Evolutionary conservation across 495 filamentous ascomycete species (phyloP), one percentile per base, ranked within the genome.

Genomic region (Penicillium coprophilum): DNA sequence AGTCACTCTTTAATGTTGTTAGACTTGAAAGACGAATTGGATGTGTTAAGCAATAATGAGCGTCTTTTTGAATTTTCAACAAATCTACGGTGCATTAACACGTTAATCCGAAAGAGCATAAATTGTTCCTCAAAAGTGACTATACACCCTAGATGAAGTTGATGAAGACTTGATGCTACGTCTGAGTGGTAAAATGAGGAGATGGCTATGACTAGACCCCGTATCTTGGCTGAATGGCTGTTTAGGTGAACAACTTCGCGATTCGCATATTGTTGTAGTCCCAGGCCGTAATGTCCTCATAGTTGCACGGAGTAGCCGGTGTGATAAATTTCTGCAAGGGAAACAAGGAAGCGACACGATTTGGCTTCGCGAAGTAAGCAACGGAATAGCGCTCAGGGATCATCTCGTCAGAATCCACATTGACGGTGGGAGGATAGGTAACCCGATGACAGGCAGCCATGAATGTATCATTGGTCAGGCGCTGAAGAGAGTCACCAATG

Each of bases 401-500:
- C 1, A 64, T 46, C 32, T 55, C 55, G 9, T 68, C 64, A 4
- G 44, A 49, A 0, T 56, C 62, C 23, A 53, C 28, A 32, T 60
- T 62, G 15, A 68, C 55, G 17, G 55, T 56, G 9, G 61, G 62
- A 6, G 66, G 64, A 48, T 63, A 62, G 1, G 61, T 71, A 5
- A 69, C 64, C 4, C 64, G 64, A 31, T 71, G 67, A 32, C 60
- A 80, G 24, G 74, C 64, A 45, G 70, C 65, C 10, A 59, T 59
- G 46, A 73, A 57, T 9, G 55, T 68, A 67, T 82, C 83, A 63
- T 87, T 87, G 41, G 78, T 86, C 58, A 83, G 76, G 5, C 82
- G 69, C 72, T 83, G 81, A 70, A 87, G 70, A 56, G 82, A 81
- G 61, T 87, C 85, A 1, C 84, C 85, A 38, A 88, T 80, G 62